Base-by-base conservation (phyloP, 768 basidiomycete genomes). In the Dacryopinax spathularia region DNA sequence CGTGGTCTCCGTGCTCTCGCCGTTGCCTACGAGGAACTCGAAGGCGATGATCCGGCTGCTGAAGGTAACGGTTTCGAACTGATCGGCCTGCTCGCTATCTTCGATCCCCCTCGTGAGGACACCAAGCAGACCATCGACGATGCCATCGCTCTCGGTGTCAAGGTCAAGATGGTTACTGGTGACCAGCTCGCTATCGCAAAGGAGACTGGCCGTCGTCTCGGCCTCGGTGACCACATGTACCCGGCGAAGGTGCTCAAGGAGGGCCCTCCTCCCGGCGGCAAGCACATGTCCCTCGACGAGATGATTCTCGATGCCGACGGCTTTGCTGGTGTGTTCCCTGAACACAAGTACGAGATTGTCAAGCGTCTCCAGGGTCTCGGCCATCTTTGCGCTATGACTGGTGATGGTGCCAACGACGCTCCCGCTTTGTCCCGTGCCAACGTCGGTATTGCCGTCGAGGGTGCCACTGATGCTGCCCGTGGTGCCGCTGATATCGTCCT, bases 161-260 rank as follows among this genome's bases (percentile, higher is more conserved):
- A 87, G 74, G 94, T 98, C 75, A 98, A 98, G 87, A 98, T 98
- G 95, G 95, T 97, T 66, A 98, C 95, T n/a, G 95, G 95, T 81
- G 95, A 98, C 75, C 95, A 98, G 80, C 91, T 98, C 73, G 95
- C 95, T 68, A 98, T 98, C 70, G 95, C 95, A 35, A 98, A 98
- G 83, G 95, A 98, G 77, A 97, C 95, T 66, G 95, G 95, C 65
- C 89, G 95, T 75, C 90, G 95, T 79, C 89, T 98, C 60, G 94
- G 95, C 69, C 81, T 98, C 65, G 95, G 95, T 73, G 95, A 97
- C 76, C 94, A 97, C 81, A 98, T 98, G 95, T 97, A 96, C 80
- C 87, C 95, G 41, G 89, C 94, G 63, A 96, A 92, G 82, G 95
- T 97, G n/a, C 84, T 98, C 73, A 95, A 96, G 83, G 91, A 96